Conservation (phyloP, 192 early-diverging fungal species). For the Umbelopsis sp. region DNA sequence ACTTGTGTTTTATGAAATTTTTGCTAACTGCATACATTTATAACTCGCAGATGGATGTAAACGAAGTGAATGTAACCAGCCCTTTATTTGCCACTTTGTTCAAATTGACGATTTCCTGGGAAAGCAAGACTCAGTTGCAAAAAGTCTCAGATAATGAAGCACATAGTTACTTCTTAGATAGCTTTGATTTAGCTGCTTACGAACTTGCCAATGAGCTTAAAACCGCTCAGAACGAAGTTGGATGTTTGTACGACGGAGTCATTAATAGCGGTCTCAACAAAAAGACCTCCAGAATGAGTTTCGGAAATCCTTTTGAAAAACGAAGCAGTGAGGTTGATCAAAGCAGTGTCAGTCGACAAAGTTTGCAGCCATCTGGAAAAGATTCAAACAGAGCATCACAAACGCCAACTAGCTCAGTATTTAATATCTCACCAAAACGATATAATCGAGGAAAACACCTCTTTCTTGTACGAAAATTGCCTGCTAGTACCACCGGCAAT, state of each 20-base stretch:
- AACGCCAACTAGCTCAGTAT: not conserved
- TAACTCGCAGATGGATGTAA: not conserved
- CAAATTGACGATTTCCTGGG: not conserved
- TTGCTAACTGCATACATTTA: not conserved
- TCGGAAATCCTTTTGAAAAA: not conserved
- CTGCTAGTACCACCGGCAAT: slow-evolving; percentile 9
- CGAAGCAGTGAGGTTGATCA: not conserved
- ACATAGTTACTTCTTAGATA: slow-evolving; percentile 9
- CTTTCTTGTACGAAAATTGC: slow-evolving; percentile 40
- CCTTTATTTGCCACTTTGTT: slow-evolving; percentile 9
- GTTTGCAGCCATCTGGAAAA: not conserved
- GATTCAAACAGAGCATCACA: not conserved
- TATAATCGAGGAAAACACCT: slow-evolving; percentile 28
- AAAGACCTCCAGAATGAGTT: not conserved
- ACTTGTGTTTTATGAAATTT: not conserved
- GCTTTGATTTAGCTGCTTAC: slow-evolving; percentile 20
- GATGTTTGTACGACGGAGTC: slow-evolving; percentile 29
- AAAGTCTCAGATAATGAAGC: not conserved
- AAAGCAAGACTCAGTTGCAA: not conserved
- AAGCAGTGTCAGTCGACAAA: not conserved
- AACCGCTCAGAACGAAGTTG: slow-evolving; percentile 9
- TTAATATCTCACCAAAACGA: not conserved
- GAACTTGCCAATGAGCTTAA: slow-evolving; percentile 23
- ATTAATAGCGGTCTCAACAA: slow-evolving; percentile 18
- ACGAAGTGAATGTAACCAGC: not conserved